Base-by-base conservation (phyloP, 306 rosid species). In the Macrotyloma uniflorum region DNA sequence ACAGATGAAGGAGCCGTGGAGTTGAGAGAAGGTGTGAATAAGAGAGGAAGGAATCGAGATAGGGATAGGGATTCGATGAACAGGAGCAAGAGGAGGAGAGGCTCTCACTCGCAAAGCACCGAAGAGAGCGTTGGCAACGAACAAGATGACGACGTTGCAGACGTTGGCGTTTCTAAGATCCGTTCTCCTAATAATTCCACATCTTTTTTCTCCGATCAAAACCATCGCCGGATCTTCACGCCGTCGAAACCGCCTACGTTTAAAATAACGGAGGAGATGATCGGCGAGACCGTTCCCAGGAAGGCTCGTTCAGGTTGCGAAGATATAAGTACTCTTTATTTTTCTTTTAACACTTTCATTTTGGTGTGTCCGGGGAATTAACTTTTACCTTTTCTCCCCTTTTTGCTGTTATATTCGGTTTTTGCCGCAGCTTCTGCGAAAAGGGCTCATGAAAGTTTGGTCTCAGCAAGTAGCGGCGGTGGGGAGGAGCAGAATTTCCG, bases 291-390 rank as follows among this genome's bases (percentile, higher is more conserved):
- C 1, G 88, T 92, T 35, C 97, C 97, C 6, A 85, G 95, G 73
- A 92, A 90, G 76, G 89, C 96, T 81, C 97, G 97, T 83, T 88
- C 97, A 80, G 94, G 97, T 91, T 79, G 69, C 11, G 11, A 55
- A 24, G 1, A 50, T 28, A 11, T 28, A 18, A 59, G 26, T 72
- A 62, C 28, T 70, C 18, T 36, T 10, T 47, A 42, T 22, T 59
- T 66, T 15, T 13, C 5, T 10, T 66, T 11, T 47, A 59, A 8
- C 10, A 26, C 64, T 76, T 23, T 5, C 7, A 0, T 18, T 68
- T 55, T 33, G 14, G 26, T 22, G 8, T 68, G 16, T 50, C 22
- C 15, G 24, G 38, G 38, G 1, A 5, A 54, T 26, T 61, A 22
- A 18, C 42, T 63, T 63, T 32, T 33, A 36, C 55, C 57, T 47